These are phyloP conservation scores for Puccinia sorghi DNA, from an alignment of 1,284 basidiomycete species.

Conservation along the genomic window DNA sequence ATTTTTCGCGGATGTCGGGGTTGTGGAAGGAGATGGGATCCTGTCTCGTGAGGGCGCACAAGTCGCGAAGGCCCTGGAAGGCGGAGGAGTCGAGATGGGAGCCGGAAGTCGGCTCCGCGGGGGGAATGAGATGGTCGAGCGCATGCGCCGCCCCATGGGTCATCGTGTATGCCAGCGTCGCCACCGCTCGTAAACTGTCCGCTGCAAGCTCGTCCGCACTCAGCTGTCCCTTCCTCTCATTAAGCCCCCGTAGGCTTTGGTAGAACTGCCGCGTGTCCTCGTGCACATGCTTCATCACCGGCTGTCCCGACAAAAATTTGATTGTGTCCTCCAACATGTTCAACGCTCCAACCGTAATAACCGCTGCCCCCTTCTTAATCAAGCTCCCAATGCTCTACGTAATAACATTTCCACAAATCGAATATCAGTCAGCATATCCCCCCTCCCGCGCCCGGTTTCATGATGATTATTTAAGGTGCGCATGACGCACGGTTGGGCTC, in stretches of 20 bases:
- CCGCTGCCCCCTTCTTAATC: slow-evolving; percentile 38
- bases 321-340: slow-evolving; percentile 43
- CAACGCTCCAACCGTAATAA: slow-evolving; percentile 37
- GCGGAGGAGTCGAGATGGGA: slow-evolving; percentile 7
- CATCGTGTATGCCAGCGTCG: slow-evolving; percentile 44
- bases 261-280: slow-evolving; percentile 28
- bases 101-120: background rate
- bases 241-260: background rate
- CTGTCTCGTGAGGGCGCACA: background rate
- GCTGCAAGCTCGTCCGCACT: slow-evolving; percentile 38
- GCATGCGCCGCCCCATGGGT: slow-evolving; percentile 42
- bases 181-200: slow-evolving; percentile 41
- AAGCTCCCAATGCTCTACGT: slow-evolving; percentile 13
- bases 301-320: slow-evolving; percentile 42
- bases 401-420: background rate
- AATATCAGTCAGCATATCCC: background rate
- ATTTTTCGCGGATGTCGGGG: slow-evolving; percentile 5
- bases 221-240: background rate
- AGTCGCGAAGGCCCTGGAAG: slow-evolving; percentile 20
- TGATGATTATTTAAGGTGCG: background rate
- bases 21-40: slow-evolving; percentile 13
- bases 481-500: slow-evolving; percentile 13
- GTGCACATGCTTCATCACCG: slow-evolving; percentile 25
- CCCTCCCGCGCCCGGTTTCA: too few relatives aligned
- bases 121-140: slow-evolving; percentile 36